Evolutionary conservation across 176 grass and related monocot species (phyloP).

Genomic region (Themeda triandra): DNA sequence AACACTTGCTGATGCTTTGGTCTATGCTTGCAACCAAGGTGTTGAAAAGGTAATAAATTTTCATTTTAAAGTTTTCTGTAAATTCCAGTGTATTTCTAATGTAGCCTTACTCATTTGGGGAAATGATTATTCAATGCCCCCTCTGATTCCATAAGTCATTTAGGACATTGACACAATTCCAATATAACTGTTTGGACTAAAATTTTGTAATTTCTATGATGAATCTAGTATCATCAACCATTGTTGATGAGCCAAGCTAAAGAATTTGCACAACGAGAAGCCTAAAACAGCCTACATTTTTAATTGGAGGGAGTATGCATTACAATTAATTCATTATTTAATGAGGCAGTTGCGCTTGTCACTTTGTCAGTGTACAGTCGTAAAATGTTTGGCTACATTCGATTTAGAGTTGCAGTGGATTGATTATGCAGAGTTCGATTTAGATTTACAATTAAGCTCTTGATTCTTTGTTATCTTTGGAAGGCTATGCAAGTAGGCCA

Average conservation of each 20-base stretch:
- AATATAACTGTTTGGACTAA: background rate
- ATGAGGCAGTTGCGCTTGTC: background rate
- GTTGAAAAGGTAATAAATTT: conserved; percentile 77
- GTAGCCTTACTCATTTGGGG: background rate
- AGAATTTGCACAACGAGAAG: background rate
- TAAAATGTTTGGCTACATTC: too few relatives aligned
- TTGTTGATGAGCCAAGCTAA: background rate
- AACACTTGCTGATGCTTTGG: conserved; percentile 91
- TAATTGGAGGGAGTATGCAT: background rate
- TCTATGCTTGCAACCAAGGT: conserved; percentile 97
- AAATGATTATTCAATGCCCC: background rate
- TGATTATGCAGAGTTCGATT: background rate
- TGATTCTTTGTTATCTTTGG: background rate
- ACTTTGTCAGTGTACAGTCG: background rate
- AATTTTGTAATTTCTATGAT: background rate
- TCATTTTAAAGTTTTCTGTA: background rate
- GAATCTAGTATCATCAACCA: background rate
- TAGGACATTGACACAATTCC: background rate
- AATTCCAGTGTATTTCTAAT: background rate
- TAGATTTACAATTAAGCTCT: background rate
- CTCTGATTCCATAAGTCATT: background rate
- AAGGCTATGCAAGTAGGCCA: background rate
- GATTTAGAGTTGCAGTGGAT: background rate
- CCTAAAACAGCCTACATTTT: background rate
- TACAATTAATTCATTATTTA: background rate